These are phyloP conservation scores for Chlamydomonas eustigma DNA, from an alignment of 139 green algal species.

Conservation along the genomic window DNA sequence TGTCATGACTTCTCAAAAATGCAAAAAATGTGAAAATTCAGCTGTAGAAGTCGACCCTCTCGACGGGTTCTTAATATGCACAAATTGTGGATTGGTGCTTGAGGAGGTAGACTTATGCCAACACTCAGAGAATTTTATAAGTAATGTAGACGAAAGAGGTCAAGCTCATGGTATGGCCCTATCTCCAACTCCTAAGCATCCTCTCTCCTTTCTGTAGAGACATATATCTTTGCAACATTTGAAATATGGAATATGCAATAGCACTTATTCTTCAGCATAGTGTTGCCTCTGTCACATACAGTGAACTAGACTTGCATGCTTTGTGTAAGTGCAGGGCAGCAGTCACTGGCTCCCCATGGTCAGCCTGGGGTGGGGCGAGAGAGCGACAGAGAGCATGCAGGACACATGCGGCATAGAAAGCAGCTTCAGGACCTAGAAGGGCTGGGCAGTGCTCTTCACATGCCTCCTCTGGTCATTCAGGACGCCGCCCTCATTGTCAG, in stretches of 20 bases:
- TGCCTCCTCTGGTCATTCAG: neutral
- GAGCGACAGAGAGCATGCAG: neutral
- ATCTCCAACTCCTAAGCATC: no score
- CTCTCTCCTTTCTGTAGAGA: no score
- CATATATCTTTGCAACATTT: no score
- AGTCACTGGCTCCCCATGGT: neutral
- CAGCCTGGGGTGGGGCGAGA: neutral
- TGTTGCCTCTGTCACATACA: no score
- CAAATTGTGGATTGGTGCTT: neutral
- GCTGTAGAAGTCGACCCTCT: slow-evolving; percentile 2
- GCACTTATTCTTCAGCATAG: no score
- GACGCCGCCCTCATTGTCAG: neutral
- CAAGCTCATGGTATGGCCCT: neutral
- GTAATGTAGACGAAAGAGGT: neutral
- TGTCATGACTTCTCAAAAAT: no score
- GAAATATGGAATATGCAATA: no score
- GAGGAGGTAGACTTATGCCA: neutral
- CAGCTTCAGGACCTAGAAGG: neutral
- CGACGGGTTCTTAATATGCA: slow-evolving; percentile 8
- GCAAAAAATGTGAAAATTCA: no score
- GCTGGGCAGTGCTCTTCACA: neutral
- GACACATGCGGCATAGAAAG: neutral
- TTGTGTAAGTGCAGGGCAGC: no score
- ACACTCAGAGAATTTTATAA: neutral
- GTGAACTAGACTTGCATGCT: no score